These are phyloP conservation scores for Aspergillus indologenus DNA, from an alignment of 495 filamentous ascomycete genomes.

Conservation along the genomic window DNA sequence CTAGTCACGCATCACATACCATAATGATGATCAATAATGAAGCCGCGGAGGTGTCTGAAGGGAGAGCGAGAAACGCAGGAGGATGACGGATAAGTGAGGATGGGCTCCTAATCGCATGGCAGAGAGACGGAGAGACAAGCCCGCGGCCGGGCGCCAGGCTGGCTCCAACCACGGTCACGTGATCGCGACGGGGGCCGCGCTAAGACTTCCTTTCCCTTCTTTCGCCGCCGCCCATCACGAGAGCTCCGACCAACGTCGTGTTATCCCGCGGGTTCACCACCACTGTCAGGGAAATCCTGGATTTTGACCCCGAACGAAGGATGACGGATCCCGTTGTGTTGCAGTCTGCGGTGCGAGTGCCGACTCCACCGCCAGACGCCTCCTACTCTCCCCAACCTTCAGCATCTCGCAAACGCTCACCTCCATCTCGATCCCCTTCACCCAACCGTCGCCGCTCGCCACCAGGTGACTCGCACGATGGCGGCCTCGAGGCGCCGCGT, in stretches of 20 bases:
- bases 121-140: too few species aligned
- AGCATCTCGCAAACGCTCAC: conserved; percentile 58
- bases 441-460: conserved; percentile 60
- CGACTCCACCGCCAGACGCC: conserved; percentile 59
- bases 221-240: conserved; percentile 17
- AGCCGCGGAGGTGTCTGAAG: background rate
- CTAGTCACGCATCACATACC: conserved; percentile 20
- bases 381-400: conserved; percentile 44
- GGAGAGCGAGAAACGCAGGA: background rate
- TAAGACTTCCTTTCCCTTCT: conserved; percentile 33
- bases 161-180: conserved; percentile 27
- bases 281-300: background rate
- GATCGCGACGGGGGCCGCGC: conserved; percentile 15
- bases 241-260: conserved; percentile 17
- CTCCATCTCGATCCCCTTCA: conserved; percentile 61
- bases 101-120: background rate
- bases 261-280: conserved; percentile 7
- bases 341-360: conserved; percentile 66
- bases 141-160: conserved; percentile 15
- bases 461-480: conserved; percentile 40
- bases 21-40: conserved; percentile 22
- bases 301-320: conserved; percentile 12
- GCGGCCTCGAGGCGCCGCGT: conserved; percentile 42
- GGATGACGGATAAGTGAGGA: background rate
- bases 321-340: conserved; percentile 53